Evolutionary conservation across 1,139 yeast species (phyloP), one percentile per base, ranked within the genome.

Genomic region (Magnusiomyces ingens): DNA sequence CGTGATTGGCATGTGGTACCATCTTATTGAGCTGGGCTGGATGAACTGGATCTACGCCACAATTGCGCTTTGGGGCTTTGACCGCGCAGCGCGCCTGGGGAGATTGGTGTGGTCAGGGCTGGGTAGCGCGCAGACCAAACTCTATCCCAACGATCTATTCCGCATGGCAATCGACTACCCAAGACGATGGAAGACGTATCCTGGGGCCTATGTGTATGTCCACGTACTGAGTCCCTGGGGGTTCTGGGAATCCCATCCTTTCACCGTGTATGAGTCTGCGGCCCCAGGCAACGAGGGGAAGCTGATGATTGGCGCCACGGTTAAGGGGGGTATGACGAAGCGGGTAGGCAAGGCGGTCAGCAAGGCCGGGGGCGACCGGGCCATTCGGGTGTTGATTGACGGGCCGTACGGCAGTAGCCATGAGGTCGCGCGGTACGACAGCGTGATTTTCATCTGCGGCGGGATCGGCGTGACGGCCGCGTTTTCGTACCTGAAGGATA

Each of bases 391-490:
- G 1, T 67, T 74, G 18, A 59, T 80, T 3, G 85, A 81, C 58
- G 85, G 85, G 0, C 84, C 85, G 0, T 81, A 81, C 59, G 82
- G 84, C 61, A 66, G 67, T 61, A 59, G 70, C 58, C 60, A 78
- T 58, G 74, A 84, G 66, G 54, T 79, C 52, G 72, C 73, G 52
- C 74, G 75, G 55, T 82, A 75, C 64, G 78, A 78, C 52, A 76
- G 76, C 52, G 64, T 73, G 11, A 66, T 81, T 3, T 71, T 82
- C 55, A 60, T 82, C 54, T 78, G 81, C 2, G 83, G 87, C 58
- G 88, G 89, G 54, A 82, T 81, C 58, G 93, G 91, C 62, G 72
- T 84, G 55, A 83, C 91, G 1, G 81, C 82, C 0, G 56, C 63
- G 2, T 62, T 66, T 63, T 55, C 66, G 4, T 62, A 62, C 45